Evolutionary conservation across 345 rosid genomes (phyloP).

Genomic region (Eucalyptus tenuipes): DNA sequence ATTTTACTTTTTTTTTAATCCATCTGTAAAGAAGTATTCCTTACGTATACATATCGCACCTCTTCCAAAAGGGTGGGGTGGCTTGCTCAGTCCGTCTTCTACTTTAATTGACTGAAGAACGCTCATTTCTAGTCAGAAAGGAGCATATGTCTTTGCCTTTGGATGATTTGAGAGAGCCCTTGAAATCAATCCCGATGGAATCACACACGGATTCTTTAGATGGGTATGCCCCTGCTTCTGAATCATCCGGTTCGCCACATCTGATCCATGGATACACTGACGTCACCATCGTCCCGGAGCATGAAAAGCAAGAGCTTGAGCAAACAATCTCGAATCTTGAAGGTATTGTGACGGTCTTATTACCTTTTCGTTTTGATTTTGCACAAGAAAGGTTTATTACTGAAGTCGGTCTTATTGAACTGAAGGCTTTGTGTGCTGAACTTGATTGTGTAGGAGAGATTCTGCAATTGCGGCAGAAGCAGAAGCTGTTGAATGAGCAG

Average conservation of each 20-base stretch:
- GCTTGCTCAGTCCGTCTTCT: not conserved
- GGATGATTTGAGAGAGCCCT: conserved; percentile 4
- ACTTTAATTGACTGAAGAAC: conserved; percentile 4
- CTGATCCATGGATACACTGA: conserved; percentile 35
- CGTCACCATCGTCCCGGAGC: conserved; percentile 75
- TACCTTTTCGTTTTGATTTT: not conserved
- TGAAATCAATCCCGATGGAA: conserved; percentile 15
- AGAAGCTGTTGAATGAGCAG: conserved; percentile 46
- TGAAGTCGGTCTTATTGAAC: not conserved
- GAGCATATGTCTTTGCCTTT: conserved; percentile 14
- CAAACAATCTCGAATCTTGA: conserved; percentile 37
- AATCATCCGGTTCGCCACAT: conserved; percentile 27
- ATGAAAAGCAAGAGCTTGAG: conserved; percentile 52
- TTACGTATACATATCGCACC: not conserved
- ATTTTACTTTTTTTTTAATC: not conserved
- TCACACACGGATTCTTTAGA: conserved; percentile 11
- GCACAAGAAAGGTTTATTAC: not conserved
- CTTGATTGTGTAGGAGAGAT: conserved; percentile 39
- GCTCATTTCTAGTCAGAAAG: conserved; percentile 25
- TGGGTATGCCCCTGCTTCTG: conserved; percentile 15
- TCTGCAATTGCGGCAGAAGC: conserved; percentile 36
- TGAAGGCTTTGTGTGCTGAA: not conserved
- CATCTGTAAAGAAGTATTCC: not conserved
- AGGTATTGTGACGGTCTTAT: conserved; percentile 16
- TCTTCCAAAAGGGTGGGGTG: conserved; percentile 2